Evolutionary conservation across 768 basidiomycete species (phyloP), one percentile per base, ranked within the genome.

Genomic region (Lactarius tabidus): DNA sequence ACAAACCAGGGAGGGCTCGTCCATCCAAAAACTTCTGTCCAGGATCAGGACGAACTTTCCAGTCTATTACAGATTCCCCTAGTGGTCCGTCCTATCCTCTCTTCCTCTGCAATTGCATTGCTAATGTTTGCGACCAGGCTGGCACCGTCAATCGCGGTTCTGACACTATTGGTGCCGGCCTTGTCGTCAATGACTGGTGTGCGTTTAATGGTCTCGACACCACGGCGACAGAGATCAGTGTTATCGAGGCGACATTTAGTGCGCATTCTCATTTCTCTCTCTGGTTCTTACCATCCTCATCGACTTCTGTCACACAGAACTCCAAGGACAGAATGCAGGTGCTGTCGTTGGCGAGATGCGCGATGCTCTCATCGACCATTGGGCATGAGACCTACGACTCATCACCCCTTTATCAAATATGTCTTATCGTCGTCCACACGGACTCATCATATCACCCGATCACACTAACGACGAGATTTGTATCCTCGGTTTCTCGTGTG

Each of bases 121-220:
- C 23, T 48, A 23, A 48, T 26, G n/a, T n/a, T n/a, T n/a, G n/a
- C n/a, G n/a, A n/a, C n/a, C n/a, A n/a, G n/a, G n/a, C n/a, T 89
- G 98, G 31, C 97, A 99, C 76, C 70, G 79, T 98, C 66, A 96
- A 98, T 79, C 87, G 97, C 67, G 97, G 97, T 72, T 97, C 95
- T 56, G 97, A 98, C 72, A 94, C 98, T 41, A 88, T 99, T 69
- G 97, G 97, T 35, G 97, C 96, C 10, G 97, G 97, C 36, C 82
- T 98, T 39, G 94, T 99, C 63, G 97, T 98, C 63, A 99, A 99
- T 72, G 97, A 98, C 75, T 98, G 97, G 97, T 93, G 92, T 79
- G 97, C 97, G 12, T n/a, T n/a, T n/a, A n/a, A n/a, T n/a, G n/a
- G n/a, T n/a, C n/a, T n/a, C n/a, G n/a, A n/a, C n/a, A n/a, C n/a